Conservation (phyloP, 2,329 filamentous ascomycete species). For the Myrmaecium sp. region DNA sequence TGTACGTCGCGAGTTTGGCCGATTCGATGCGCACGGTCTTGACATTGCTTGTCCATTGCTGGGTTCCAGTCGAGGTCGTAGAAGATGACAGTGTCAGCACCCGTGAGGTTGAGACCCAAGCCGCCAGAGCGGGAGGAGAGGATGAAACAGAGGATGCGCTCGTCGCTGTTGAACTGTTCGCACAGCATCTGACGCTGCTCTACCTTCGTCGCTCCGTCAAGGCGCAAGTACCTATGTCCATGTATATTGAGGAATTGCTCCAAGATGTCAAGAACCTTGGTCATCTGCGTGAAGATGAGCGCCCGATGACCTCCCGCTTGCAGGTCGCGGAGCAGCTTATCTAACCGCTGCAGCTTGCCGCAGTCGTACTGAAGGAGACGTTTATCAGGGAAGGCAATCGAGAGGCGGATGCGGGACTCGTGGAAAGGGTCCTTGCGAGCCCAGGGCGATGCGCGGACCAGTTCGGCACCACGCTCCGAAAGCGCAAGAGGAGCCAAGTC, state of each 20-base stretch:
- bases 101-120: constrained; percentile 88
- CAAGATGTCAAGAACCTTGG: constrained; percentile 89
- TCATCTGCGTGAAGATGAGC: constrained; percentile 99
- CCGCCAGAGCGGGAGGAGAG: constrained; percentile 87
- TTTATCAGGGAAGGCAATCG: constrained; percentile 93
- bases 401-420: constrained; percentile 77
- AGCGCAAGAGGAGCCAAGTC: constrained; percentile 54
- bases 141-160: constrained; percentile 86
- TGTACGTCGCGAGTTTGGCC: constrained; percentile 95
- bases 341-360: constrained; percentile 83
- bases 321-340: constrained; percentile 67
- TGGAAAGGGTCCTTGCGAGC: constrained; percentile 67
- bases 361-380: constrained; percentile 95
- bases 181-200: constrained; percentile 91
- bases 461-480: constrained; percentile 37
- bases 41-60: constrained; percentile 98
- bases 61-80: constrained; percentile 99
- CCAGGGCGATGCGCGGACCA: constrained; percentile 39
- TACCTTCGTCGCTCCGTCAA: constrained; percentile 92
- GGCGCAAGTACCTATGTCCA: constrained; percentile 84
- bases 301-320: constrained; percentile 84
- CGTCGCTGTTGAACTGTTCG: constrained; percentile 91
- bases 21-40: constrained; percentile 92
- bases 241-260: constrained; percentile 98
- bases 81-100: constrained; percentile 95